Evolutionary conservation across 495 filamentous ascomycete genomes (phyloP), one percentile per base, ranked within the genome.

Genomic region (Trichoderma gamsii): DNA sequence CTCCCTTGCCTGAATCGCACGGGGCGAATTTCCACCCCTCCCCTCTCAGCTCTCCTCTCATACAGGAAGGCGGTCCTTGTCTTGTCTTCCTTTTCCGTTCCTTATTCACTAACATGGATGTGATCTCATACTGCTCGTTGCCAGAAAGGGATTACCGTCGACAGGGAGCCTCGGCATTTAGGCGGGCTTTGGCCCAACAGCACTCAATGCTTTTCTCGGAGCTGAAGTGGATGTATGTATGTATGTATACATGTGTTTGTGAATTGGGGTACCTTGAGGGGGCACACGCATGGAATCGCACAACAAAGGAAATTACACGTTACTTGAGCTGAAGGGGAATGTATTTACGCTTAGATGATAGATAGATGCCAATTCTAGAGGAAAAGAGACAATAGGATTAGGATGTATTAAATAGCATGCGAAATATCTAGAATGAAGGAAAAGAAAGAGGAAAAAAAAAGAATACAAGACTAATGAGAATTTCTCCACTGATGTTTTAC

Each of bases 61-160:
- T 18, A 49, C 15, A 29, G 29, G 4, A 29, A 4, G 4, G 1
- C 29, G 44, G 44, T 52, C 49, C 21, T 52, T 52, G 9, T 52
- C 3, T 52, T 52, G 4, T 52, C 49, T 52, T 38, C 35, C 35
- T 38, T 38, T 6, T 7, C 18, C n/a, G 49, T 18, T n/a, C 13
- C 49, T 52, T 52, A 21, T 52, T 52, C n/a, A 52, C 21, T 52
- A 52, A 21, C 35, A 23, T 21, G 49, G 21, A 52, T 23, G 8
- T 21, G 16, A 52, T 52, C 49, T 52, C 18, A 52, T 6, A 21
- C 12, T 51, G 2, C 18, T 7, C 46, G n/a, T 51, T 1, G 35
- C 49, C 49, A 52, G 49, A 52, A 52, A 52, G n/a, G 49, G 49
- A 23, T 52, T 21, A 52, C 49, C 18, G 49, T 21, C n/a, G 49